Base-by-base conservation (phyloP, 306 rosid genomes). In the Prunus padus region DNA sequence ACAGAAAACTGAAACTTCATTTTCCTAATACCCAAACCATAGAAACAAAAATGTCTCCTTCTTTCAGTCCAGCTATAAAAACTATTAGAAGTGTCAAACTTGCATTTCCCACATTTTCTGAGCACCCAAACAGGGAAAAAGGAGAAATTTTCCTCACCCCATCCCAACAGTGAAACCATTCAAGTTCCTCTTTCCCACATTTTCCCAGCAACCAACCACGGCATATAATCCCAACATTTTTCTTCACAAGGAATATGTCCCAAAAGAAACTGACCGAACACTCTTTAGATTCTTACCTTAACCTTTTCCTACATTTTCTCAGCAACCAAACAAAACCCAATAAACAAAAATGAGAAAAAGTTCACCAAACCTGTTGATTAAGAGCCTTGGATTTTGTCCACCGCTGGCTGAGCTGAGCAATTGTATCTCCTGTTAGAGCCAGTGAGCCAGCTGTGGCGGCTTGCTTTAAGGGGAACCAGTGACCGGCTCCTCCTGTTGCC, bases 401-500 rank as follows among this genome's bases (percentile, higher is more conserved):
- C 4, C 86, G 84, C 40, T 73, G 71, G 16, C 49, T 69, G 76
- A 83, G 81, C 88, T 88, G 92, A 30, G 92, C 89, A 30, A 88
- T 79, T 1, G 86, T 85, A 78, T 88, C 92, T 30, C 92, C 92
- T 16, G 88, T 64, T 40, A 85, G 69, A 71, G 80, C 76, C 72
- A 88, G 85, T 12, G 91, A 74, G 80, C 91, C 89, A 23, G 99
- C 99, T 9, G 90, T 89, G 69, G 56, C 68, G 51, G 97, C 94
- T 85, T 92, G 97, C 81, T 87, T 87, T 20, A 95, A 31, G 47
- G 99, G 99, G 72, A 95, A 89, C 65, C 54, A 82, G 70, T 52
- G 82, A 78, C 88, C 88, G 50, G 85, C 71, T 75, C 90, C 78
- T 66, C 78, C 81, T 31, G 88, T 79, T 1, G 93, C 77, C n/a